Evolutionary conservation across 768 basidiomycete genomes (phyloP), one percentile per base, ranked within the genome.

Genomic region (Lentinula edodes): DNA sequence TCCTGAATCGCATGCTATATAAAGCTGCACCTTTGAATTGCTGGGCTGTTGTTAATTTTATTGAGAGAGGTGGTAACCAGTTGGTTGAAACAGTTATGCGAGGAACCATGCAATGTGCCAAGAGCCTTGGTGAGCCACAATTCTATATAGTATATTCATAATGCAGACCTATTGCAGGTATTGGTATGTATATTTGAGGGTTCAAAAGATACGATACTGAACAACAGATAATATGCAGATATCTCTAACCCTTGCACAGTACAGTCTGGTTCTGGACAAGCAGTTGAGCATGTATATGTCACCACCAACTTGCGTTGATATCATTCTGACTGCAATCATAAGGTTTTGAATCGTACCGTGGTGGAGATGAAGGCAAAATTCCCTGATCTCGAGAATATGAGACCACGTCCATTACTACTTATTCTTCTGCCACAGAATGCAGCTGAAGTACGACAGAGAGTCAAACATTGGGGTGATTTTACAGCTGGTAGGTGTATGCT

Each of bases 401-500:
- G 60, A 72, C 36, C 51, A 5, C 51, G 58, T 34, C 52, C 59
- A 43, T 51, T 87, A 13, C 67, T 89, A 0, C 48, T 89, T 5
- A 79, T 80, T 0, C 72, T 90, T 4, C 74, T 88, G 16, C 85
- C 87, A 0, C 63, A 71, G 0, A 73, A 74, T 13, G 84, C 83
- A 0, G 77, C 76, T 0, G 77, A 78, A 0, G 73, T 84, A 0
- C 69, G 83, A 12, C 70, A 69, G 2, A 55, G 65, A 0, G 76
- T 89, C 28, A 89, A 89, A 62, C 75, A 76, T 23, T 85, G 80
- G 77, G 85, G 87, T 0, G 86, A 87, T 66, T 68, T 74, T 13
- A 13, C 15, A 9, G 51, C 63, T 23, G 16, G 68, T 61, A 28
- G 55, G 39, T 18, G 53, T 9, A 39, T 45, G 54, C 9, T 34